Percentiles rank a stretch among this genome's conserved stretches.
Evolutionary conservation across 192 early-diverging fungal species (phyloP).

Genomic region (Coemansia sp.): DNA sequence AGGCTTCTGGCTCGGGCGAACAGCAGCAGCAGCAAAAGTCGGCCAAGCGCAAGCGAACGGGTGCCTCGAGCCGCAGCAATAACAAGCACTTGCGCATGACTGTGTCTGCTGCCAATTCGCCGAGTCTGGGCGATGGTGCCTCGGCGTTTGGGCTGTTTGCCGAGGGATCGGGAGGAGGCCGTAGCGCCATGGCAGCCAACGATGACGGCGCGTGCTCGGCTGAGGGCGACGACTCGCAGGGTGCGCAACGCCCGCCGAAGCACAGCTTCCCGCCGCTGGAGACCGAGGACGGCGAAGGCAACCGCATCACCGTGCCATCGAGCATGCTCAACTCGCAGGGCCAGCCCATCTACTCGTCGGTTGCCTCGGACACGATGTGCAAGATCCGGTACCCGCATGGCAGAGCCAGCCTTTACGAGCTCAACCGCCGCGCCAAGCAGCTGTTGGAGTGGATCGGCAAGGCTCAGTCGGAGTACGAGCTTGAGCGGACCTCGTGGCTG

Average conservation of each 20-base stretch:
- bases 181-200: neutral
- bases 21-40: neutral
- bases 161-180: constrained; percentile 1
- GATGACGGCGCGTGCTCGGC: neutral
- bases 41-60: constrained; percentile 22
- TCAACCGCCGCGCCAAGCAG: constrained; percentile 49
- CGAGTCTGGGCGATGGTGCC: constrained; percentile 16
- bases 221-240: constrained; percentile 4
- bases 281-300: constrained; percentile 37
- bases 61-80: neutral
- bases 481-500: constrained; percentile 30
- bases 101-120: constrained; percentile 40
- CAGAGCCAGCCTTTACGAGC: constrained; percentile 32
- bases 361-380: constrained; percentile 37
- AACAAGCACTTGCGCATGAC: constrained; percentile 36
- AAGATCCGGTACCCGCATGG: constrained; percentile 45
- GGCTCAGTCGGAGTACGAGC: constrained; percentile 48
- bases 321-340: constrained; percentile 39
- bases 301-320: constrained; percentile 31
- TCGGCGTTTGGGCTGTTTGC: constrained; percentile 8
- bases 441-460: constrained; percentile 54
- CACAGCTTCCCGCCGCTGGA: constrained; percentile 37
- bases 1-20: neutral
- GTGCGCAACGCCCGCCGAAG: constrained; percentile 14
- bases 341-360: constrained; percentile 48